These are phyloP conservation scores for Syzygium syzygioides DNA, from an alignment of 441 rosid species.

Conservation along the genomic window DNA sequence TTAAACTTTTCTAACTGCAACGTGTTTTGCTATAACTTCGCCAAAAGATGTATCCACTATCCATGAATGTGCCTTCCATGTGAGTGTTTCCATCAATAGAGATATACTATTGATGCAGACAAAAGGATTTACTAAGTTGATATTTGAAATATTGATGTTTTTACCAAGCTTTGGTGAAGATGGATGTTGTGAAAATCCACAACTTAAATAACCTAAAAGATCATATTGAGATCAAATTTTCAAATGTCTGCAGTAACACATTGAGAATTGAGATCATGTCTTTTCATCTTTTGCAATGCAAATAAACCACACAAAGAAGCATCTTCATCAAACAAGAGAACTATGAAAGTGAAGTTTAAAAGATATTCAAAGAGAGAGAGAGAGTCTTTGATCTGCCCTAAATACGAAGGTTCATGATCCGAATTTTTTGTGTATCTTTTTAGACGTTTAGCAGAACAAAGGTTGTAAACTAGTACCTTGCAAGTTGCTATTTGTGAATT, in stretches of 20 bases:
- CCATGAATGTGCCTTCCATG: background rate
- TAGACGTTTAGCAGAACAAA: background rate
- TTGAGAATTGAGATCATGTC: background rate
- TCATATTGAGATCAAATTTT: background rate
- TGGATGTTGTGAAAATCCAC: background rate
- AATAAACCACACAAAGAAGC: background rate
- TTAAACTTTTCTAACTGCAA: background rate
- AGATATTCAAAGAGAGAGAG: background rate
- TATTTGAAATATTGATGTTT: background rate
- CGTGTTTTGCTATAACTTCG: background rate
- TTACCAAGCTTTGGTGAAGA: background rate
- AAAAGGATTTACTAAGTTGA: background rate
- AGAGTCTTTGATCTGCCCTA: background rate
- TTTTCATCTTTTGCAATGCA: background rate
- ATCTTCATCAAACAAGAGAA: background rate
- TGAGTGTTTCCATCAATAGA: background rate
- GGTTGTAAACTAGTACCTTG: background rate
- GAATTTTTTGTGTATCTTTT: background rate
- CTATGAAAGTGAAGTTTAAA: background rate
- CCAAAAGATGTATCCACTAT: background rate
- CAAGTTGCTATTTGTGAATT: background rate
- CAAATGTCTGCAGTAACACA: background rate
- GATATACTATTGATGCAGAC: background rate
- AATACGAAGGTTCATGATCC: background rate
- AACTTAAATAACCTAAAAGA: background rate